phyloP scores from a whole-genome alignment of 2,329 filamentous ascomycete species.

The Fusarium pseudoanthophilum region DNA sequence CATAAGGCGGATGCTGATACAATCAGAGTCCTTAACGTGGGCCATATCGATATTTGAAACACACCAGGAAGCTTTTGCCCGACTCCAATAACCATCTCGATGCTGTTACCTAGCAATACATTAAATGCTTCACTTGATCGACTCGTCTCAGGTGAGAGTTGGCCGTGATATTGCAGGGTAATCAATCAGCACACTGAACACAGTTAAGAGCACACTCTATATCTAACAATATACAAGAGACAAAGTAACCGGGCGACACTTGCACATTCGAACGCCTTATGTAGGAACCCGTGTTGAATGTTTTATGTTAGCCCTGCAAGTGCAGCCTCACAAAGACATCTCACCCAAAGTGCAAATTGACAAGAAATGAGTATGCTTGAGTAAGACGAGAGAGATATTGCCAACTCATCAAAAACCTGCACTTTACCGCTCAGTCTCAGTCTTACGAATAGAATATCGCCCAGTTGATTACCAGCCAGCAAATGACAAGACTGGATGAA shows the following conservation, averaged over 20 bases:
- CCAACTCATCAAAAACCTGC: conserved; percentile 12
- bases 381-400: conserved; percentile 9
- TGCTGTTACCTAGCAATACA: background rate
- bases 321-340: background rate
- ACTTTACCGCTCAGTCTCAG: conserved; percentile 5
- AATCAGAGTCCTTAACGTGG: background rate
- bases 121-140: background rate
- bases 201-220: background rate
- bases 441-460: background rate
- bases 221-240: background rate
- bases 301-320: conserved; percentile 1
- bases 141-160: background rate
- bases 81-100: background rate
- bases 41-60: background rate
- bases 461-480: background rate
- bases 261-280: background rate
- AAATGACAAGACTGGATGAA: conserved; percentile 15
- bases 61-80: background rate
- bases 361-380: background rate
- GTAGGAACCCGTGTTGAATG: conserved; percentile 12
- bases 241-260: conserved; percentile 1
- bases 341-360: background rate
- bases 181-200: background rate
- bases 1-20: background rate
- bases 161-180: background rate